Base-by-base conservation (phyloP, 768 basidiomycete genomes). In the Lactarius quietus region DNA sequence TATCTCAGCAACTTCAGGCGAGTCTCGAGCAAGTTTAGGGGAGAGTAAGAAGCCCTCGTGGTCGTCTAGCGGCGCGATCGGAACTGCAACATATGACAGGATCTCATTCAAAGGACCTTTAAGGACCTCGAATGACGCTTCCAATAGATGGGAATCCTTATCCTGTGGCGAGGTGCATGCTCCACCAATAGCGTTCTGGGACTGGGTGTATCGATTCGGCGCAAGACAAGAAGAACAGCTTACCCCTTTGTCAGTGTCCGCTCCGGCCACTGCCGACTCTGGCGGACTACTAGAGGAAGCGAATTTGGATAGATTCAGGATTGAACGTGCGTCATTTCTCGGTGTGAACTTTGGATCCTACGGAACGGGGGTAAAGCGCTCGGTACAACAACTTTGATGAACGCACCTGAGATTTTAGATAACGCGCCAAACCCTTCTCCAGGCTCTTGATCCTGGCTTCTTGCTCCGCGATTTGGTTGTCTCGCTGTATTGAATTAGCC, bases 261-360 rank as follows among this genome's bases (percentile, higher is more conserved):
- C 69, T 12, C 70, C 69, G 36, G 66, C 65, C 14, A 59, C 29
- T n/a, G 48, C 31, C 23, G 38, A 23, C 35, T 29, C 53, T 5
- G 74, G 71, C 15, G 72, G 70, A 63, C 73, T 75, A 2, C 73
- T 71, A 26, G 73, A 73, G 18, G 71, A 71, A 15, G 71, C 68
- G 54, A 72, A 76, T 5, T 70, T 66, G 3, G 71, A 62, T 12
- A 74, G 72, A 61, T 77, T 73, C 52, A 77, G 71, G 68, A 77
- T 69, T 3, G 76, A 77, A 1, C 59, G 69, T 38, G 62, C 63
- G 12, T 72, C 73, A 15, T 54, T 51, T 18, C 59, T 52, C 12
- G 65, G 53, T 2, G 56, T 35, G 9, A 68, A 64, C 36, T 68
- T 67, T 3, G 68, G 71, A n/a, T 59, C 62, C 70, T 71, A 55